A percentile compares a stretch with the other conserved stretches of the same genome.
phyloP scores from a whole-genome alignment of 2,329 filamentous ascomycete genomes.

The Colletotrichum karsti region DNA sequence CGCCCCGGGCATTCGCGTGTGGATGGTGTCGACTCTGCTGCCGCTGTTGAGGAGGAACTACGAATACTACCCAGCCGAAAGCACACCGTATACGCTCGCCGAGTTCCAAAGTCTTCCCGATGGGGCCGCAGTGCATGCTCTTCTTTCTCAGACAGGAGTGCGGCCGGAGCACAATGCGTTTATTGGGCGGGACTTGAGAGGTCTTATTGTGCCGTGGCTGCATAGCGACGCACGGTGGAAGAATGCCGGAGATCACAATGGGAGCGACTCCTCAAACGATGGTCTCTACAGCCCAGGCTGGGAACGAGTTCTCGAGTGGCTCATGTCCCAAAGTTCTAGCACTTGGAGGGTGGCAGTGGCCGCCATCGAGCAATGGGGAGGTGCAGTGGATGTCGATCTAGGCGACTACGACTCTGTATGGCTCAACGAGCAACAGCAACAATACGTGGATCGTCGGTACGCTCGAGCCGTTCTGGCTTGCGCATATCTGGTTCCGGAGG shows the following conservation, averaged over 20 bases:
- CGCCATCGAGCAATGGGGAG: constrained; percentile 77
- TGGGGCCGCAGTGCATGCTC: constrained; percentile 63
- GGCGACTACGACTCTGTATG: constrained; percentile 66
- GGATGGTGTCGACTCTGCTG: constrained; percentile 75
- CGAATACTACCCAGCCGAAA: constrained; percentile 70
- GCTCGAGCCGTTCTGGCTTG: constrained; percentile 73
- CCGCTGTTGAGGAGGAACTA: constrained; percentile 74
- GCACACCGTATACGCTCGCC: constrained; percentile 61
- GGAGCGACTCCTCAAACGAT: constrained; percentile 28
- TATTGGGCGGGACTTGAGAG: constrained; percentile 71
- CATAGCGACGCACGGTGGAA: constrained; percentile 70
- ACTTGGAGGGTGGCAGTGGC: constrained; percentile 71
- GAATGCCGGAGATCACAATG: not conserved
- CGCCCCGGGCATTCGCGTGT: constrained; percentile 68
- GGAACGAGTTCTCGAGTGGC: constrained; percentile 75
- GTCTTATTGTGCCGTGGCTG: constrained; percentile 78
- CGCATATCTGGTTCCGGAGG: constrained; percentile 72
- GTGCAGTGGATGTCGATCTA: constrained; percentile 74
- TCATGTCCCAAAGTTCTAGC: constrained; percentile 65
- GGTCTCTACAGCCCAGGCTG: constrained; percentile 65
- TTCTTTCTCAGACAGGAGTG: constrained; percentile 66
- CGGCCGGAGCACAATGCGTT: constrained; percentile 46
- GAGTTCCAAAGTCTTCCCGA: constrained; percentile 72
- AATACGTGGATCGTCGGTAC: constrained; percentile 70
- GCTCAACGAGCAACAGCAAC: constrained; percentile 67